Conservation (phyloP, 768 basidiomycete species). For the Russula emetica region DNA sequence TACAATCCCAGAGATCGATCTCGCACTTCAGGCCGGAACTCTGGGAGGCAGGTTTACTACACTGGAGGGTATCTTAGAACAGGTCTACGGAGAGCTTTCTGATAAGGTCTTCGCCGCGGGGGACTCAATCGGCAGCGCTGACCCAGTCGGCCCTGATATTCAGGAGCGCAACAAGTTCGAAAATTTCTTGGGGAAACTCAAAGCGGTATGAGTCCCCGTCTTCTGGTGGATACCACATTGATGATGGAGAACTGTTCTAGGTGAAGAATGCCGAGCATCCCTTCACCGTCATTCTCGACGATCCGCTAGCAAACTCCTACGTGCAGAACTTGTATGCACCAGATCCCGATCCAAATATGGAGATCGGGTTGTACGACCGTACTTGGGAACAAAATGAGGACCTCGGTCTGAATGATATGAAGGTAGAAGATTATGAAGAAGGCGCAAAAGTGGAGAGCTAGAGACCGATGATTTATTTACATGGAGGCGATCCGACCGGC, state of each 20-base stretch:
- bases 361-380: constrained; percentile 74
- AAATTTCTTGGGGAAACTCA: constrained; percentile 69
- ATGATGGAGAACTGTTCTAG: constrained; percentile 36
- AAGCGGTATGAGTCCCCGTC: constrained; percentile 49
- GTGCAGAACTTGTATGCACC: constrained; percentile 97
- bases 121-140: constrained; percentile 51
- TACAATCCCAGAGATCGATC: constrained; percentile 89
- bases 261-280: constrained; percentile 72
- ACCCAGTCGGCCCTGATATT: constrained; percentile 30
- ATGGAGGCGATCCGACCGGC: neutral
- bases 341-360: constrained; percentile 94
- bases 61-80: constrained; percentile 89
- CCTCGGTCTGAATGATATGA: constrained; percentile 86
- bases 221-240: neutral
- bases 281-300: constrained; percentile 92
- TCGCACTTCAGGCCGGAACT: constrained; percentile 86
- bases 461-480: neutral
- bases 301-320: constrained; percentile 93
- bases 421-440: constrained; percentile 67
- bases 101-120: constrained; percentile 79
- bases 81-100: constrained; percentile 91
- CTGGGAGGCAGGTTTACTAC: constrained; percentile 98
- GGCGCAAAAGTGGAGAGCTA: constrained; percentile 26
- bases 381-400: constrained; percentile 92
- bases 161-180: constrained; percentile 53